Percentiles rank a stretch among this genome's conserved stretches.
phyloP scores from a whole-genome alignment of 345 rosid genomes.

The Lepidium aucheri region DNA sequence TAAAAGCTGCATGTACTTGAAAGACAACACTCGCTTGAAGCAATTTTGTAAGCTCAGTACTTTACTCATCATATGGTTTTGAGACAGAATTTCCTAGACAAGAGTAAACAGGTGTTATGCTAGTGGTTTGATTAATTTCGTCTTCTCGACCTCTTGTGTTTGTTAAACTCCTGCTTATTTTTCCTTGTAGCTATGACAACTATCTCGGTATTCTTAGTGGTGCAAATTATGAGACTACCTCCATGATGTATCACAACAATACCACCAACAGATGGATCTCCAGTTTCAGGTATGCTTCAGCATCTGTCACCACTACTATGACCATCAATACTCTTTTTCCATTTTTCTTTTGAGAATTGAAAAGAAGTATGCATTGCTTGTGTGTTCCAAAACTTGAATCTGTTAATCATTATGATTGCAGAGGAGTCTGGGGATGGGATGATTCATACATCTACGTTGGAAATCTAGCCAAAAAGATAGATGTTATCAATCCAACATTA shows the following conservation, averaged over 20 bases:
- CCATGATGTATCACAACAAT: slow-evolving; percentile 50
- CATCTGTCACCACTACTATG: neutral
- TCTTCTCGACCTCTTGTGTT: neutral
- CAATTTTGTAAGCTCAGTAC: neutral
- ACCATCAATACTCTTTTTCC: neutral
- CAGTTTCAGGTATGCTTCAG: slow-evolving; percentile 48
- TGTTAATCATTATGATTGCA: slow-evolving; percentile 17
- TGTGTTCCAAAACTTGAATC: neutral
- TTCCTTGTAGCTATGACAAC: slow-evolving; percentile 48
- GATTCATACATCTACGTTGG: slow-evolving; percentile 63
- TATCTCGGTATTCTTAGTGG: slow-evolving; percentile 48
- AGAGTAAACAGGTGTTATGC: neutral
- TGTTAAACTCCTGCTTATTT: neutral
- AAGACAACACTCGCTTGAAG: neutral
- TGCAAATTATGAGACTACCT: slow-evolving; percentile 35
- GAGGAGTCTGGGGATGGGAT: slow-evolving; percentile 94
- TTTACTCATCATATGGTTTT: neutral
- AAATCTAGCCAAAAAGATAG: slow-evolving; percentile 50
- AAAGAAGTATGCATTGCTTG: neutral
- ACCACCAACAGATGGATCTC: slow-evolving; percentile 63
- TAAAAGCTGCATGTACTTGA: neutral
- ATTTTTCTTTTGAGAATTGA: neutral
- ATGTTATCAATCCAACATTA: slow-evolving; percentile 43
- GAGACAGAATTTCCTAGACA: neutral
- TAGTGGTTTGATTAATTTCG: neutral